Percentiles rank a stretch among this genome's conserved stretches.
These are phyloP conservation scores for Tilletia horrida DNA, from an alignment of 1,284 basidiomycete genomes.

Conservation along the genomic window DNA sequence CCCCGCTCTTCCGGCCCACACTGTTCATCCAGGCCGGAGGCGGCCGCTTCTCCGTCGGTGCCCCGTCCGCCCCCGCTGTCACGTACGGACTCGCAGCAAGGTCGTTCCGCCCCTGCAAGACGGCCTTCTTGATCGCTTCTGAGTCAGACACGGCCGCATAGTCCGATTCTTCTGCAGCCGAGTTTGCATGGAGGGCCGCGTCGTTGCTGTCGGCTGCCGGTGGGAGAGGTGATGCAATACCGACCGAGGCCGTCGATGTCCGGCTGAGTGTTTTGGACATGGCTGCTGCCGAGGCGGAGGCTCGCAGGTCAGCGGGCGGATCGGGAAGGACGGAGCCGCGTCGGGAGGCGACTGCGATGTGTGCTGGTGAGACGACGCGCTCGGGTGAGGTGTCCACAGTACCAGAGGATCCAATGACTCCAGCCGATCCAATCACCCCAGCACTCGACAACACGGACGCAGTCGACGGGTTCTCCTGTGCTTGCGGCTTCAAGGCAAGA, in stretches of 20 bases:
- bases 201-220: no score
- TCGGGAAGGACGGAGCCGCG: constrained; percentile 15
- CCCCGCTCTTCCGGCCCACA: constrained; percentile 16
- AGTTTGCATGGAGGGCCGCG: neutral
- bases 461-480: neutral
- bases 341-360: constrained; percentile 18
- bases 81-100: constrained; percentile 17
- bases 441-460: neutral
- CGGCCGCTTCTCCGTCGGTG: constrained; percentile 12
- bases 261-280: neutral
- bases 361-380: neutral
- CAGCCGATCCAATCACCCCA: neutral
- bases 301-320: constrained; percentile 14
- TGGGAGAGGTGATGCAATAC: neutral
- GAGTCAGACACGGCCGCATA: constrained; percentile 17
- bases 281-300: neutral
- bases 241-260: constrained; percentile 6
- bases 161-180: constrained; percentile 3
- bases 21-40: constrained; percentile 16
- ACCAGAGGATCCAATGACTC: neutral
- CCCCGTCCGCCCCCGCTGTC: constrained; percentile 4
- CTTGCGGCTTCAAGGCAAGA: neutral
- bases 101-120: constrained; percentile 1
- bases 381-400: neutral
- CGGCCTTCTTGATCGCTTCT: constrained; percentile 18